A percentile compares a stretch with the other conserved stretches of the same genome.
phyloP scores from a whole-genome alignment of 192 early-diverging fungal species.

The Dissophora ornata region DNA sequence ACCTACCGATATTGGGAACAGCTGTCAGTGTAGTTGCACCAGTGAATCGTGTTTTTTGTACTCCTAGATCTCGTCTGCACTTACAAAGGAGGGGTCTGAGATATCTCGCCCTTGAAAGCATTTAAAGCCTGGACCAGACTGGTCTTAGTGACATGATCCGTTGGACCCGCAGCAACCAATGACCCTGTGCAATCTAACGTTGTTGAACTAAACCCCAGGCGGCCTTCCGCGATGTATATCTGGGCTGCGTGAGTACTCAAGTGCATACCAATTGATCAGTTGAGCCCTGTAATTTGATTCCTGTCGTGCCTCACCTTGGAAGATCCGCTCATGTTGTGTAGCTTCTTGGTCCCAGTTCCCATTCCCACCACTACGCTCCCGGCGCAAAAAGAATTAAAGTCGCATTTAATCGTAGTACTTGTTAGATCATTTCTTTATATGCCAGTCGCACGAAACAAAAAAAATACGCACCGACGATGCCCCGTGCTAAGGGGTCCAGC shows the following conservation, averaged over 20 bases:
- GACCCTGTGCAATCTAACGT: conserved; percentile 53
- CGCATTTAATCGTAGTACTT: no score
- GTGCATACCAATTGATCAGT: no score
- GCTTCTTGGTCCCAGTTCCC: conserved; percentile 38
- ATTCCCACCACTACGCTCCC: conserved; percentile 29
- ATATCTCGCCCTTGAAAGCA: conserved; percentile 67
- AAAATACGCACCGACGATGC: conserved; percentile 57
- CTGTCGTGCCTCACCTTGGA: no score
- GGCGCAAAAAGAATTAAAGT: background rate
- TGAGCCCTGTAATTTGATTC: no score
- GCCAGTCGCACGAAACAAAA: background rate
- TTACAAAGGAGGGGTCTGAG: conserved; percentile 75
- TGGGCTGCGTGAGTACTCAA: background rate
- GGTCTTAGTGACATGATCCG: conserved; percentile 56
- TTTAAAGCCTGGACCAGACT: conserved; percentile 52
- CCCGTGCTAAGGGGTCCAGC: conserved; percentile 65
- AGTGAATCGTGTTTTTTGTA: no score
- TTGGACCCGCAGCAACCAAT: conserved; percentile 46
- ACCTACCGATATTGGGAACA: conserved; percentile 44
- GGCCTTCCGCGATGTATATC: conserved; percentile 44
- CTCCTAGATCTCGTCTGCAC: no score
- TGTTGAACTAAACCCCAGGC: conserved; percentile 33
- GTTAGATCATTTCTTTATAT: no score
- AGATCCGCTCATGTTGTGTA: conserved; percentile 32
- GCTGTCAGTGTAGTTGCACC: no score